These are phyloP conservation scores for Davidsoniella neocaledoniae DNA, from an alignment of 2,329 filamentous ascomycete species.

Conservation along the genomic window DNA sequence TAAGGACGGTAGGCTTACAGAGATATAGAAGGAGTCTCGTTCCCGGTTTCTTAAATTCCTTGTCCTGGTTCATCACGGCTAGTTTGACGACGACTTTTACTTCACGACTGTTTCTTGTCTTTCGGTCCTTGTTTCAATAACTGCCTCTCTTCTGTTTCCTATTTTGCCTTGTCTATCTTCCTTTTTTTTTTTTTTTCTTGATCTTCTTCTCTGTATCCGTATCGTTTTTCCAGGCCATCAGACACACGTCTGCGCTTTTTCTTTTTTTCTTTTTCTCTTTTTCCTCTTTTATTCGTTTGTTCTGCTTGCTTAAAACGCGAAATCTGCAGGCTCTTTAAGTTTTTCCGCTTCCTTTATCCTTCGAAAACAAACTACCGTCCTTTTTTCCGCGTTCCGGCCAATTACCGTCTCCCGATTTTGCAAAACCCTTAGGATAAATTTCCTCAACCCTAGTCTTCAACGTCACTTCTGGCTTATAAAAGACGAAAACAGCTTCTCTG, in stretches of 20 bases:
- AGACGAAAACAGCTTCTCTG: no score
- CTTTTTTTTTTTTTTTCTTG: neutral
- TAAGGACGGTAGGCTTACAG: no score
- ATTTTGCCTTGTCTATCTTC: neutral
- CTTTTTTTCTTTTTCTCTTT: neutral
- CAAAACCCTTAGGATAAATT: no score
- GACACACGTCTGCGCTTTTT: neutral
- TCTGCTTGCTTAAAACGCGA: neutral
- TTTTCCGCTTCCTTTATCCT: no score
- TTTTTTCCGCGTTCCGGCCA: conserved; percentile 4
- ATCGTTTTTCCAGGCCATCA: neutral
- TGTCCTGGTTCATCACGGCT: no score
- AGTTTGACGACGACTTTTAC: no score
- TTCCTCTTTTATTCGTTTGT: neutral
- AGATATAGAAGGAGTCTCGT: no score
- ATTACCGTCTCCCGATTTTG: conserved; percentile 4
- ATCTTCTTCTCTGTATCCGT: neutral
- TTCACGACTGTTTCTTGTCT: no score
- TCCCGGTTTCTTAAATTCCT: no score
- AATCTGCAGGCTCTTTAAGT: no score
- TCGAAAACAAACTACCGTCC: neutral
- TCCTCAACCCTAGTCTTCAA: no score
- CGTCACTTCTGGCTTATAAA: no score
- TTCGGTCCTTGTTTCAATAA: neutral
- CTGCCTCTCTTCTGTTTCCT: neutral